A percentile compares a stretch with the other conserved stretches of the same genome.
Evolutionary conservation across 164 flowering plant species (phyloP).

Genomic region (Nelumbo lutea): DNA sequence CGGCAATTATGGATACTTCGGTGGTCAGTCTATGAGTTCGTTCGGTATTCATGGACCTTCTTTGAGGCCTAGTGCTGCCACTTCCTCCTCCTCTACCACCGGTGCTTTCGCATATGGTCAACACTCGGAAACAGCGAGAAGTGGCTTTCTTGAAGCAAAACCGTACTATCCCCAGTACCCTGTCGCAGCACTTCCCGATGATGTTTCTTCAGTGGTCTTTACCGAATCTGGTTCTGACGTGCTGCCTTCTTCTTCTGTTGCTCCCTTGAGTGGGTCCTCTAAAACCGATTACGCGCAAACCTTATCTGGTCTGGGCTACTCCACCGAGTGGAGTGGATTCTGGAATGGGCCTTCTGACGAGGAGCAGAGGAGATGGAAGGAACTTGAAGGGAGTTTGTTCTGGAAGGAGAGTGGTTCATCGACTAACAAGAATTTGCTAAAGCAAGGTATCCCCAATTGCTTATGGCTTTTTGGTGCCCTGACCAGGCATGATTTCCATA

Average conservation of each 20-base stretch:
- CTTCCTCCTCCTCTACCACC: constrained; percentile 8
- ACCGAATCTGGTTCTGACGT: constrained; percentile 21
- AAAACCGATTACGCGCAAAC: constrained; percentile 22
- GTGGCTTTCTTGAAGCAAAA: constrained; percentile 15
- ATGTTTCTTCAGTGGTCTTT: constrained; percentile 15
- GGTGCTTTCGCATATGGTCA: constrained; percentile 16
- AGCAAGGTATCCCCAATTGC: constrained; percentile 16
- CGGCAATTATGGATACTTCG: constrained; percentile 5
- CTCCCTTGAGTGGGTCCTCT: constrained; percentile 8
- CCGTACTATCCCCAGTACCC: constrained; percentile 25
- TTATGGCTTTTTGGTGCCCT: background rate
- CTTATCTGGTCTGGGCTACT: constrained; percentile 21
- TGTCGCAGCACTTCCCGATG: constrained; percentile 10
- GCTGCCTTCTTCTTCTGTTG: constrained; percentile 11
- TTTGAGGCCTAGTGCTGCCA: background rate
- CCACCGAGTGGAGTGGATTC: constrained; percentile 19
- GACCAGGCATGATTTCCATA: background rate
- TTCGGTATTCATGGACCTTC: background rate
- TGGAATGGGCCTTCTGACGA: constrained; percentile 25
- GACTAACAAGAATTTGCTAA: background rate
- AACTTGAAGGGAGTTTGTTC: constrained; percentile 14
- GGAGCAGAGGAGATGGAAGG: constrained; percentile 17
- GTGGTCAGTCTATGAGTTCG: constrained; percentile 8
- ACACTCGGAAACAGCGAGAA: background rate
- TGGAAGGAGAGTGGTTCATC: background rate